Evolutionary conservation across 768 basidiomycete species (phyloP).

Genomic region (Boletus rex-veris): DNA sequence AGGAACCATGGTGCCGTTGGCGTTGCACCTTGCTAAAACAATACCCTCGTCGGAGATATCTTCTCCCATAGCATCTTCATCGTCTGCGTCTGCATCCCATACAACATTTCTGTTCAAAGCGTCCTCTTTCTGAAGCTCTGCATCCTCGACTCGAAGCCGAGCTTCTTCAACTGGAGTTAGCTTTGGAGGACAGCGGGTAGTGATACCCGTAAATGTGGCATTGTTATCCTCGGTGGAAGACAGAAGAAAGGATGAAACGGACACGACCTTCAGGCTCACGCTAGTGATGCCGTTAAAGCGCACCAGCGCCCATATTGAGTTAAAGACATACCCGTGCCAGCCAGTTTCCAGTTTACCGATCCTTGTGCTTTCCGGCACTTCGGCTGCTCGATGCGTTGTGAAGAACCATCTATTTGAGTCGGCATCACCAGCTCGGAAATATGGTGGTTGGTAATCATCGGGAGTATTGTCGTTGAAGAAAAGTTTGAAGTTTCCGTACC

Average conservation of each 20-base stretch:
- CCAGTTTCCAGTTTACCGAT: slow-evolving; percentile 68
- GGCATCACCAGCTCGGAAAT: slow-evolving; percentile 69
- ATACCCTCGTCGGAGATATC: slow-evolving; percentile 33
- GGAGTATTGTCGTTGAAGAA: slow-evolving; percentile 82
- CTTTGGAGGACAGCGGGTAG: slow-evolving; percentile 31
- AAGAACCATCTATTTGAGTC: slow-evolving; percentile 79
- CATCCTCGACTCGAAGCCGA: slow-evolving; percentile 47
- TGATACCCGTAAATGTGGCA: slow-evolving; percentile 51
- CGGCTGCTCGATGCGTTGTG: slow-evolving; percentile 68
- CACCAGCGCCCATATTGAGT: background rate
- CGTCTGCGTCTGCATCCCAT: slow-evolving; percentile 62
- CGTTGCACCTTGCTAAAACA: slow-evolving; percentile 22
- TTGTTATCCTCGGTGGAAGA: slow-evolving; percentile 56
- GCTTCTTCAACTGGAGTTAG: slow-evolving; percentile 61
- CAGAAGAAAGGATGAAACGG: slow-evolving; percentile 72
- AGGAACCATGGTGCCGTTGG: slow-evolving; percentile 33
- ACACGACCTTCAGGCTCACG: slow-evolving; percentile 67
- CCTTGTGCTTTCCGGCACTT: slow-evolving; percentile 70
- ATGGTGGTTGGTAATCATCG: slow-evolving; percentile 77
- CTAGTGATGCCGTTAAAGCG: slow-evolving; percentile 33
- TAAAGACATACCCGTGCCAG: slow-evolving; percentile 56
- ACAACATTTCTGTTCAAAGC: slow-evolving; percentile 59
- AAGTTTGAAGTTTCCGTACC: slow-evolving; percentile 85
- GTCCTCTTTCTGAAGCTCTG: slow-evolving; percentile 58
- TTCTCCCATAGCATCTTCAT: slow-evolving; percentile 59